These are phyloP conservation scores for Suillus subalutaceus DNA, from an alignment of 768 basidiomycete genomes.

Conservation along the genomic window DNA sequence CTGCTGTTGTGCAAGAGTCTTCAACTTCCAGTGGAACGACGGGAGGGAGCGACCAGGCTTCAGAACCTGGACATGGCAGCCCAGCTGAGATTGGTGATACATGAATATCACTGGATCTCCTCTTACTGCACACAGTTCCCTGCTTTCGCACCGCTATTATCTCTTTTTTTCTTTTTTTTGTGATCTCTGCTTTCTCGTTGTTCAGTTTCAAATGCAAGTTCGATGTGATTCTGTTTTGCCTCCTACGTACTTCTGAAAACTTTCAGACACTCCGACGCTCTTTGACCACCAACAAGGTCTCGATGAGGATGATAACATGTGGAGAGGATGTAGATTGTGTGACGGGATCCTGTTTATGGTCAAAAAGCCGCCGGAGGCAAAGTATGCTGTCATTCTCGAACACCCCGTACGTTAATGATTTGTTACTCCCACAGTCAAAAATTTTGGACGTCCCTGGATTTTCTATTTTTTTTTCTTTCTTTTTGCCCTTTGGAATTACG, in stretches of 20 bases:
- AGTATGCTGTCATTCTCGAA: conserved; percentile 24
- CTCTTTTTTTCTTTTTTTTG: not conserved
- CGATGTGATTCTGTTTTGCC: conserved; percentile 26
- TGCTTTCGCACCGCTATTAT: conserved; percentile 14
- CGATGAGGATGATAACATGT: conserved; percentile 11
- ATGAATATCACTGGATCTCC: conserved; percentile 16
- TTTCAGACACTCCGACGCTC: conserved; percentile 24
- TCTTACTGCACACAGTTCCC: conserved; percentile 12
- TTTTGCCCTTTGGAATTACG: not conserved
- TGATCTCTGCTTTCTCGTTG: conserved; percentile 5
- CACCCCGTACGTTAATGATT: not conserved
- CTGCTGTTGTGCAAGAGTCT: conserved; percentile 15
- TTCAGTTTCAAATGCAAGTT: conserved; percentile 21
- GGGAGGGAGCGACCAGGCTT: conserved; percentile 30
- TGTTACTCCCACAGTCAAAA: not conserved
- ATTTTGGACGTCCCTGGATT: not conserved
- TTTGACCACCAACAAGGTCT: conserved; percentile 37
- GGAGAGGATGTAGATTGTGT: conserved; percentile 17
- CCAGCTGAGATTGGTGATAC: conserved; percentile 27
- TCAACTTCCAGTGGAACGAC: conserved; percentile 27
- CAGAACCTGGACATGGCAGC: conserved; percentile 28
- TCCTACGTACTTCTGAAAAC: conserved; percentile 22
- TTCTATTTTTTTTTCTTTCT: not conserved
- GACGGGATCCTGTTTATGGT: conserved; percentile 34
- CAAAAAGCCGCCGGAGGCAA: conserved; percentile 28